A percentile compares a stretch with the other conserved stretches of the same genome.
These are phyloP conservation scores for Pseudisothecium myosuroides DNA, from an alignment of 225 moss, liverwort and hornwort species.

Conservation along the genomic window DNA sequence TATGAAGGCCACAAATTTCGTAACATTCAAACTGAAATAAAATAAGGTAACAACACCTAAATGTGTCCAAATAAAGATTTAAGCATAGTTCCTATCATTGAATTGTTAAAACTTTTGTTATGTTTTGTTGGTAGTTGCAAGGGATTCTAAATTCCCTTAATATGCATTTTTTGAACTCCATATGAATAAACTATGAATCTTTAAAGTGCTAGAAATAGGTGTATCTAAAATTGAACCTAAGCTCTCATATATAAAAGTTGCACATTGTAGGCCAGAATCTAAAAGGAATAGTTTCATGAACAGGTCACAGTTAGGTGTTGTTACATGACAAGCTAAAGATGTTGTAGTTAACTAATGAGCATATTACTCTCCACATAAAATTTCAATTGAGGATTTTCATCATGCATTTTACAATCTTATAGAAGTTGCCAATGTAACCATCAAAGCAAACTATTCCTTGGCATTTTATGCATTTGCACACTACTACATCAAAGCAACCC, in stretches of 20 bases:
- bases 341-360: neutral
- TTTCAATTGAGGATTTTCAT: accelerated
- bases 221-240: neutral
- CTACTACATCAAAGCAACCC: neutral
- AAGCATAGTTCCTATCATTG: neutral
- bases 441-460: neutral
- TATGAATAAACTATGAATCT: no score
- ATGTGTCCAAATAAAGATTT: no score
- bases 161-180: accelerated
- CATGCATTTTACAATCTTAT: neutral
- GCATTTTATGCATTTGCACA: neutral
- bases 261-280: neutral
- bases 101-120: neutral
- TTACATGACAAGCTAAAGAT: neutral
- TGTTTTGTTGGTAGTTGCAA: neutral
- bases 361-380: neutral
- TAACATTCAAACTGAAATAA: neutral
- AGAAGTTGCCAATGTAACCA: no score
- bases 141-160: neutral
- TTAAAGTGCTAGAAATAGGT: accelerated
- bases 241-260: neutral
- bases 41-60: neutral
- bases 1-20: neutral
- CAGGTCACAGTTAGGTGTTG: accelerated
- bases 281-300: no score